Evolutionary conservation across 306 rosid genomes (phyloP), one percentile per base, ranked within the genome.

Genomic region (Castanospermum australe): DNA sequence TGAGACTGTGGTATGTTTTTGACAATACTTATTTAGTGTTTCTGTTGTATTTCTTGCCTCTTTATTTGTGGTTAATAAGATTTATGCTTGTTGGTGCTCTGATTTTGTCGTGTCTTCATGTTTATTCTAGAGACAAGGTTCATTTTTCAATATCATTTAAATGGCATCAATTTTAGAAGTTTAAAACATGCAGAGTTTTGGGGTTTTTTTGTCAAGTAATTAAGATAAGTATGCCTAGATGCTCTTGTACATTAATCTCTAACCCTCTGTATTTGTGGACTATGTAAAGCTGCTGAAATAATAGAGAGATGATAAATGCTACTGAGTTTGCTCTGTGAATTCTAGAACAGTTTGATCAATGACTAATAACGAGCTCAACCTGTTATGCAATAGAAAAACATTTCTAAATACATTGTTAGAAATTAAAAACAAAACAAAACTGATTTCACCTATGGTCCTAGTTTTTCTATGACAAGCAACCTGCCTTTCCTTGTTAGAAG

Each of bases 1-100:
- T 64, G 98, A 94, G 88, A 94, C 98, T 73, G 33, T 87, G 79
- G 98, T 94, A 88, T 76, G 93, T 87, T 77, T 73, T 48, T 76
- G 44, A 22, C 59, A 47, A 47, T 38, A 32, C 67, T 50, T 8
- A 48, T 66, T 80, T 62, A 54, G 68, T 45, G 55, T 48, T 79
- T 33, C 24, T 63, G 24, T 55, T 70, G 28, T 79, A n/a, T 65
- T 59, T 68, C 38, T 72, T 35, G 64, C 62, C 28, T 22, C 45
- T 35, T 33, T 60, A 38, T 68, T 6, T 78, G 36, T 79, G 47
- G 48, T 62, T 56, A 38, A 30, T 54, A 60, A 60, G 63, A 39
- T 67, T 30, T 30, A 3, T 64, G 11, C 5, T 36, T 12, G 35
- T 32, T 45, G 38, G 12, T 57, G 44, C 51, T 57, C 72, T 82